These are phyloP conservation scores for Leptomonas pyrrhocoris DNA, from an alignment of 208 protist species.

Conservation along the genomic window DNA sequence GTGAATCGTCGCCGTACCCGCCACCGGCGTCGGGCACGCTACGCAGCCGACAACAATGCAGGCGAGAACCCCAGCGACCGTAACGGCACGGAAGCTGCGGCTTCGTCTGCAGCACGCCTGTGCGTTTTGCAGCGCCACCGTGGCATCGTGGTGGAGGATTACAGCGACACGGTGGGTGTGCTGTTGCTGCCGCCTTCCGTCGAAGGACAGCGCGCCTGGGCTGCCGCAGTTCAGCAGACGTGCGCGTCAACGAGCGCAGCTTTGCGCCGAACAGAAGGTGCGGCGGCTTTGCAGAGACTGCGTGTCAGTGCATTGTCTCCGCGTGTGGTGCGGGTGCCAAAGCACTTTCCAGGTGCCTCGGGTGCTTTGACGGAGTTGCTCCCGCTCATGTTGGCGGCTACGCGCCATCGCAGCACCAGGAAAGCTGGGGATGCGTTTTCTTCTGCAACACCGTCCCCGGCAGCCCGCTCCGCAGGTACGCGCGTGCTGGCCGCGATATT, in stretches of 20 bases:
- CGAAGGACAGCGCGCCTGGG: constrained; percentile 7
- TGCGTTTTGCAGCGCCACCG: constrained; percentile 17
- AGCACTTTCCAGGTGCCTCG: constrained; percentile 37
- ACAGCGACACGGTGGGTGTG: constrained; percentile 27
- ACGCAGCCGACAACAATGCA: background rate
- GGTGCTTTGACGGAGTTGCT: constrained; percentile 33
- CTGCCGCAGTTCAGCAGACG: background rate
- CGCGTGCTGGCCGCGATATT: constrained; percentile 19
- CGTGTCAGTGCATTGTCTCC: background rate
- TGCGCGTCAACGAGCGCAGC: background rate
- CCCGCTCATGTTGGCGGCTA: constrained; percentile 16
- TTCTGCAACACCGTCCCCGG: constrained; percentile 3
- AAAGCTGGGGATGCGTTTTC: background rate
- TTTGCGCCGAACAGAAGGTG: no score
- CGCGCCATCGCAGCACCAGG: background rate
- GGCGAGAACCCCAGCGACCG: background rate
- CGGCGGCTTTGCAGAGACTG: background rate
- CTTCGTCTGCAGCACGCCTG: background rate
- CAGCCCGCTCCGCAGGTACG: background rate
- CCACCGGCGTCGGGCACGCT: constrained; percentile 9
- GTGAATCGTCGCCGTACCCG: constrained; percentile 12
- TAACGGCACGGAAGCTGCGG: background rate
- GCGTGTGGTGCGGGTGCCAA: constrained; percentile 31
- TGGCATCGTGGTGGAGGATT: constrained; percentile 44
- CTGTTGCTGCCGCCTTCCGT: constrained; percentile 20